These are phyloP conservation scores for Salvia sclarea DNA, from an alignment of 305 asterid genomes.

Conservation along the genomic window DNA sequence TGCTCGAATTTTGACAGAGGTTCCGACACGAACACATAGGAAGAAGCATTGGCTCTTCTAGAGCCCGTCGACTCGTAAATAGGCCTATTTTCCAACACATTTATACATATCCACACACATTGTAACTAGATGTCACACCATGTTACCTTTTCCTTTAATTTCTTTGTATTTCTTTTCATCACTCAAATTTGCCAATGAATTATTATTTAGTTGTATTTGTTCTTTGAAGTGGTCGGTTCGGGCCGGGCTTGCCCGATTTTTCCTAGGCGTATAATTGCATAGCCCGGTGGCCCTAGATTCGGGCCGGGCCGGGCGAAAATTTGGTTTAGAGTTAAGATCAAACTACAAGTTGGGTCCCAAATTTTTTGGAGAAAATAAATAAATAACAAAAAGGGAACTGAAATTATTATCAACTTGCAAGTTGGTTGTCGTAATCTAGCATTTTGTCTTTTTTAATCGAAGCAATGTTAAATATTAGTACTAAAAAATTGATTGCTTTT, in stretches of 20 bases:
- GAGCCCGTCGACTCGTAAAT: slow-evolving; percentile 22
- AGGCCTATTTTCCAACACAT: slow-evolving; percentile 1
- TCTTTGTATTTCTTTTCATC: slow-evolving; percentile 10
- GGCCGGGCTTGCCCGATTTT: too few species aligned
- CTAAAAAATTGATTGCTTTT: slow-evolving; percentile 1
- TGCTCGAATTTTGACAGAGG: slow-evolving; percentile 50
- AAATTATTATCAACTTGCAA: not conserved
- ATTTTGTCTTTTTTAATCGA: not conserved
- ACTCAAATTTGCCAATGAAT: slow-evolving; percentile 15
- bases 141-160: not conserved
- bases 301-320: not conserved
- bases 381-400: not conserved
- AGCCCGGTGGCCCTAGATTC: not conserved
- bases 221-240: not conserved
- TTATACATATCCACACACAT: slow-evolving; percentile 5
- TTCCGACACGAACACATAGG: slow-evolving; percentile 59
- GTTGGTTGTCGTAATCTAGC: not conserved
- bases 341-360: slow-evolving; percentile 12
- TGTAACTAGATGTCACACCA: slow-evolving; percentile 28
- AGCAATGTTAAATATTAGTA: not conserved
- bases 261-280: too few species aligned
- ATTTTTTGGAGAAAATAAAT: not conserved
- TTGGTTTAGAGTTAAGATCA: not conserved
- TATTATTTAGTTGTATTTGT: slow-evolving; percentile 13
- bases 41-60: slow-evolving; percentile 90